Evolutionary conservation across 1,139 yeast species (phyloP), one percentile per base, ranked within the genome.

Genomic region (Sporopachydermia cereana): DNA sequence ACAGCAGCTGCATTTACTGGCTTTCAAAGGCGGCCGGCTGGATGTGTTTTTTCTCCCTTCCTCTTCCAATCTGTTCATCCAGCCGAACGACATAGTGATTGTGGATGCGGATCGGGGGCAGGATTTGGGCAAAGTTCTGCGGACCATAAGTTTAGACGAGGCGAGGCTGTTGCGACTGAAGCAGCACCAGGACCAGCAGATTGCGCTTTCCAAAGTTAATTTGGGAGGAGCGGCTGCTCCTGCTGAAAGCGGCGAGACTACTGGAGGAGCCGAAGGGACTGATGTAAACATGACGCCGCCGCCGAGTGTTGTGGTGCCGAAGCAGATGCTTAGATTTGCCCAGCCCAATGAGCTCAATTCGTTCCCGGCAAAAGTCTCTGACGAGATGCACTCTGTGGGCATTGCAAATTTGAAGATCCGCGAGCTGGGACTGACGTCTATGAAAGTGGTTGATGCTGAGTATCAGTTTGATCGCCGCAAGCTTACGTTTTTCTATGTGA

Each of bases 21-120:
- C 84, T 47, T 84, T 91, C 64, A 91, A 93, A 61, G 83, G 86
- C 24, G 91, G 94, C 9, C 74, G 96, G 49, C 67, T 84, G 50
- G 98, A 91, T 59, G 84, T 89, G 2, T 79, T 86, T 53, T 81
- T 82, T 54, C 66, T 81, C 16, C 81, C 89, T 2, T 63, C 66
- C 20, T 55, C 57, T 50, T 53, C 73, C 52, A 76, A 76, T 49
- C 66, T 82, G 45, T 65, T 62, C 41, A 69, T 86, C 47, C 67
- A 72, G 43, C 64, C 76, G 17, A 84, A 84, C 24, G 96, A 88
- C 59, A 72, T 88, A 58, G 96, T 91, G 14, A 80, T 89, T 53
- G 96, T 89, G 34, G 97, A 91, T 61, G 98, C 97, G n/a, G 98
- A 91, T 60, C 72, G 98, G 44, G 98, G 98, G 39, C 72, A 84